Evolutionary conservation across 2,329 filamentous ascomycete species (phyloP), one percentile per base, ranked within the genome.

Genomic region (Fusarium praegraminearum): DNA sequence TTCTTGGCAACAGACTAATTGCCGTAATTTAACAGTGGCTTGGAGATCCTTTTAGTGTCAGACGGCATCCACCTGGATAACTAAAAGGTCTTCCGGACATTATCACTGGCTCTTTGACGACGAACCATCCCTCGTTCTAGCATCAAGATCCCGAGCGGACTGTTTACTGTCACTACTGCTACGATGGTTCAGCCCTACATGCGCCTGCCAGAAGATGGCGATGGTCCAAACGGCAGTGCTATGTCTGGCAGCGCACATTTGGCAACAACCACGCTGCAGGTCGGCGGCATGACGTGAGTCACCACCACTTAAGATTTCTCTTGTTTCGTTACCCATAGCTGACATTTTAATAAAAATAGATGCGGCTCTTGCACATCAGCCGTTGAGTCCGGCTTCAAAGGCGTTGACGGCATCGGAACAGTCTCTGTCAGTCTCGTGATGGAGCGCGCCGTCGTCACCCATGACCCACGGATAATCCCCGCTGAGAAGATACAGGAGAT

Each of bases 251-350:
- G 35, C 35, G 18, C 35, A 18, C 35, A 36, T n/a, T 5, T 36
- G 9, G 35, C 35, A n/a, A 36, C 35, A 36, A 36, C 35, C 18
- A 36, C 35, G 35, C 35, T 36, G 18, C 35, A 36, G 35, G 35
- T 36, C 35, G 35, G 35, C 10, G 35, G 35, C 3, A 36, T 36
- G 35, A 36, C 35, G 35, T 36, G 18, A n/a, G 35, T 36, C 18
- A 9, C 9, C 4, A 11, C 10, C 9, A 6, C 8, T n/a, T n/a
- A 11, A 6, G 2, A 1, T 18, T n/a, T n/a, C 5, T 1, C n/a
- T 36, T 10, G 8, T n/a, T 36, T 12, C 6, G 1, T n/a, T 36
- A 6, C 5, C 1, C 18, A n/a, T 36, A n/a, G 9, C 35, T 36
- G n/a, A 36, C 18, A 5, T 11, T 36, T 0, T 11, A 11, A 11